A percentile compares a stretch with the other conserved stretches of the same genome.
Conservation (phyloP, 768 basidiomycete genomes). For the Kwoniella mangroviensis region DNA sequence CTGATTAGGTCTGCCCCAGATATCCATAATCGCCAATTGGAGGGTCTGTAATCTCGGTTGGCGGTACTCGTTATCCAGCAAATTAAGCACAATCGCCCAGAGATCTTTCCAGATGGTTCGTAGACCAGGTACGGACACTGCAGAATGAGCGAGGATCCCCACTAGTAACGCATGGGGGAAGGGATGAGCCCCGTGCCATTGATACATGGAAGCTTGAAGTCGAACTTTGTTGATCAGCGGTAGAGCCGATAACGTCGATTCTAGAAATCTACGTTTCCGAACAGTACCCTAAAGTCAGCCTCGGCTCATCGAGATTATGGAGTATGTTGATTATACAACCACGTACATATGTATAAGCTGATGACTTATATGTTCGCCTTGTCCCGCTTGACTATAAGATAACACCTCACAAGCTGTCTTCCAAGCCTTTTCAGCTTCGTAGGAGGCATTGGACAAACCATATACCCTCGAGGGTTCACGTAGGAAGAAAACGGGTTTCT, state of each 20-base stretch:
- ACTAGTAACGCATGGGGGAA: background rate
- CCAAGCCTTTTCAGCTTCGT: background rate
- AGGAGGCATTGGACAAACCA: background rate
- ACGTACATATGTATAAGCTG: background rate
- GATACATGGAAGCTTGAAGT: background rate
- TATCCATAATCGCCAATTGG: constrained; percentile 1
- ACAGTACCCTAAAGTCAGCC: background rate
- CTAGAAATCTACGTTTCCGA: background rate
- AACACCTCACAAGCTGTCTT: background rate
- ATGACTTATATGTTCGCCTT: background rate
- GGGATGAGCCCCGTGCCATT: background rate
- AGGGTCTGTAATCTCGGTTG: constrained; percentile 1
- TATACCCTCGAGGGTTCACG: background rate
- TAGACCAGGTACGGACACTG: background rate
- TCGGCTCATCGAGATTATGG: too few relatives aligned
- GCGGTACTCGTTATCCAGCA: background rate
- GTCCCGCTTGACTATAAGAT: background rate
- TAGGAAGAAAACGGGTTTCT: background rate
- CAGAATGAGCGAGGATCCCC: constrained; percentile 3
- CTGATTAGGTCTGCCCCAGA: background rate
- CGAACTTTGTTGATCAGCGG: background rate
- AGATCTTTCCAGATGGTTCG: background rate
- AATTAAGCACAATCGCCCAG: background rate
- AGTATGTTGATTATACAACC: background rate
- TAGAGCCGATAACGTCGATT: background rate